Evolutionary conservation across 73 alveolate species (phyloP).

Genomic region (Paramecium caudatum): DNA sequence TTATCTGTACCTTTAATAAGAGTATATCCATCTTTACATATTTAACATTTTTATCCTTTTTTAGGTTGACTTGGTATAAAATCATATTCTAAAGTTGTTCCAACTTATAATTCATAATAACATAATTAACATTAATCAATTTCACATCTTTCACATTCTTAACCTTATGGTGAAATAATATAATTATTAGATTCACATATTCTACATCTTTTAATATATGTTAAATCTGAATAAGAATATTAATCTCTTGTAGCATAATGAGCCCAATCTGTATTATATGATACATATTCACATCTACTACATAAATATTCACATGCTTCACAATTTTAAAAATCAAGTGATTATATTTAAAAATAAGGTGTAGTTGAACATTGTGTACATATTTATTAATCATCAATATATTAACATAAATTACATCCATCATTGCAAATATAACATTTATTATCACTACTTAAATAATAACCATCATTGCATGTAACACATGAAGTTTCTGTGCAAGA

Average conservation of each 20-base stretch:
- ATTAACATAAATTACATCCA: background rate
- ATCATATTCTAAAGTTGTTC: constrained; percentile 33
- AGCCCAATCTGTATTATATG: background rate
- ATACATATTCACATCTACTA: constrained; percentile 56
- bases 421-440: background rate
- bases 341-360: background rate
- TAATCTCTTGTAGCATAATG: constrained; percentile 47
- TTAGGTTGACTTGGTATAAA: background rate
- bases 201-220: background rate
- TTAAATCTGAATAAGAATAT: background rate
- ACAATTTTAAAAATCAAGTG: background rate
- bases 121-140: background rate
- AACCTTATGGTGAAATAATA: background rate
- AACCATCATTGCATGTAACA: background rate
- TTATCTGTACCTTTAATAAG: too few relatives aligned
- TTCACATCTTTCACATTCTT: background rate
- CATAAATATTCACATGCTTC: background rate
- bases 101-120: constrained; percentile 5
- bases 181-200: background rate
- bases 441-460: background rate
- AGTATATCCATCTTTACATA: background rate
- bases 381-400: background rate
- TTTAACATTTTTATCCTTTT: background rate
- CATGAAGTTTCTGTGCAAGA: background rate
- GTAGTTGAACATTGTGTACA: constrained; percentile 16